These are phyloP conservation scores for Hamigera avellanea DNA, from an alignment of 495 filamentous ascomycete species.

Conservation along the genomic window DNA sequence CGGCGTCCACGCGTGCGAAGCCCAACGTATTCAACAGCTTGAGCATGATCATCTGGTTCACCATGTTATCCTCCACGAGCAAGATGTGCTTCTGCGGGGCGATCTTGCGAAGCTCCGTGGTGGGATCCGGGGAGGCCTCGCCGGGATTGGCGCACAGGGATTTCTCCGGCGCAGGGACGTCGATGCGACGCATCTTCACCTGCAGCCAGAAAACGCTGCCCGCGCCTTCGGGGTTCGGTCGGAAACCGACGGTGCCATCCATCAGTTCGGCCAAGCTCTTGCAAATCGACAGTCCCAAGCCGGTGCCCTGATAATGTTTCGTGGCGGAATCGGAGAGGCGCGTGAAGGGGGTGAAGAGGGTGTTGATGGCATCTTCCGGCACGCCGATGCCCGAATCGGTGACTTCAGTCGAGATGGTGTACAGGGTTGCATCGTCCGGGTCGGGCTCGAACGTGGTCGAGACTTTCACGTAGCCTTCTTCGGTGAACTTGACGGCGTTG, in stretches of 20 bases:
- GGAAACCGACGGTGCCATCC: slow-evolving; percentile 59
- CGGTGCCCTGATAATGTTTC: slow-evolving; percentile 69
- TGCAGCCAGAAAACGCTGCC: slow-evolving; percentile 54
- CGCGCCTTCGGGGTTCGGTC: slow-evolving; percentile 35
- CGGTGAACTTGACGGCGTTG: slow-evolving; percentile 85
- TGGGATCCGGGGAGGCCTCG: slow-evolving; percentile 3
- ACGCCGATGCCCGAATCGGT: slow-evolving; percentile 81
- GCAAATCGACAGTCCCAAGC: slow-evolving; percentile 69
- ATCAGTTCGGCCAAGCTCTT: slow-evolving; percentile 74
- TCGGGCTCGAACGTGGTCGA: slow-evolving; percentile 39
- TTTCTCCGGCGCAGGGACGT: neutral
- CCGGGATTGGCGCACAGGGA: neutral
- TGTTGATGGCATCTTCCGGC: slow-evolving; percentile 56
- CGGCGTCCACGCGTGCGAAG: slow-evolving; percentile 41
- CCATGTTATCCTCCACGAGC: slow-evolving; percentile 47
- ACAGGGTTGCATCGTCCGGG: slow-evolving; percentile 26
- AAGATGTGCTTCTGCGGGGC: slow-evolving; percentile 38
- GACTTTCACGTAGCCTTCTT: slow-evolving; percentile 52
- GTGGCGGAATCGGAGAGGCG: slow-evolving; percentile 74
- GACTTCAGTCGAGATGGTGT: slow-evolving; percentile 41
- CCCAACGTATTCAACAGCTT: slow-evolving; percentile 43
- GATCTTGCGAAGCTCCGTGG: slow-evolving; percentile 14
- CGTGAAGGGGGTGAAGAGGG: slow-evolving; percentile 75
- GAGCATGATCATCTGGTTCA: slow-evolving; percentile 54
- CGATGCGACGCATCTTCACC: slow-evolving; percentile 34